Percentiles rank a stretch among this genome's conserved stretches.
Conservation (phyloP, 495 filamentous ascomycete species). For the Aspergillus asperescens region DNA sequence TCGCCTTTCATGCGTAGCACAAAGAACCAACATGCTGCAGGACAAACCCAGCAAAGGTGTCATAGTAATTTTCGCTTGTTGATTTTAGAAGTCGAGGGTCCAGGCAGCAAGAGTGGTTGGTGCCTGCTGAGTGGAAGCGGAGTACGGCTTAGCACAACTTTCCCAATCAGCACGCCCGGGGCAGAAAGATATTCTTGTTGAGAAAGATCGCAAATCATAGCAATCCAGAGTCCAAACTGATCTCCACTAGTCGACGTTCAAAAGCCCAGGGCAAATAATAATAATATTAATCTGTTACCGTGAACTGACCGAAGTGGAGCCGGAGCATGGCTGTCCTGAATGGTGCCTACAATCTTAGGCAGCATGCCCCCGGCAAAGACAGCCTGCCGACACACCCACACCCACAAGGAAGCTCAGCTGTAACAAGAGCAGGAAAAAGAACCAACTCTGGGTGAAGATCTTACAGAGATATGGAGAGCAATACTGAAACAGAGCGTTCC, state of each 20-base stretch:
- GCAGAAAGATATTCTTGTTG: too few relatives aligned
- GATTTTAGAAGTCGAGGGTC: too few relatives aligned
- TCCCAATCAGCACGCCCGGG: too few relatives aligned
- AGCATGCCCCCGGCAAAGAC: too few relatives aligned
- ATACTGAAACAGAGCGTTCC: too few relatives aligned
- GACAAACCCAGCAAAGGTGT: too few relatives aligned
- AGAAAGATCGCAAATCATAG: too few relatives aligned
- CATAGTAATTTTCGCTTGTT: too few relatives aligned
- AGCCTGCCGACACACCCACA: neutral
- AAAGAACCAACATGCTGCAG: neutral
- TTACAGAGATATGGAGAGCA: neutral
- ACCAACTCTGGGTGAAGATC: neutral
- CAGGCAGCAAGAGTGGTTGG: slow-evolving; percentile 2
- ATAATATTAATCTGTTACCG: too few relatives aligned
- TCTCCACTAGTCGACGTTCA: neutral
- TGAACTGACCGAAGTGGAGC: slow-evolving; percentile 2
- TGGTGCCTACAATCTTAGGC: neutral
- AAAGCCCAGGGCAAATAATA: neutral
- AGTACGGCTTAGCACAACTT: too few relatives aligned
- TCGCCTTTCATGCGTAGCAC: neutral
- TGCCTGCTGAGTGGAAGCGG: slow-evolving; percentile 10
- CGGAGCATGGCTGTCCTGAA: neutral
- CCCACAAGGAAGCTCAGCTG: too few relatives aligned
- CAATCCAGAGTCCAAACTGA: neutral
- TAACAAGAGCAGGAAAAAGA: too few relatives aligned